Evolutionary conservation across 2,329 filamentous ascomycete genomes (phyloP).

Genomic region (Incumbomyces lentus): DNA sequence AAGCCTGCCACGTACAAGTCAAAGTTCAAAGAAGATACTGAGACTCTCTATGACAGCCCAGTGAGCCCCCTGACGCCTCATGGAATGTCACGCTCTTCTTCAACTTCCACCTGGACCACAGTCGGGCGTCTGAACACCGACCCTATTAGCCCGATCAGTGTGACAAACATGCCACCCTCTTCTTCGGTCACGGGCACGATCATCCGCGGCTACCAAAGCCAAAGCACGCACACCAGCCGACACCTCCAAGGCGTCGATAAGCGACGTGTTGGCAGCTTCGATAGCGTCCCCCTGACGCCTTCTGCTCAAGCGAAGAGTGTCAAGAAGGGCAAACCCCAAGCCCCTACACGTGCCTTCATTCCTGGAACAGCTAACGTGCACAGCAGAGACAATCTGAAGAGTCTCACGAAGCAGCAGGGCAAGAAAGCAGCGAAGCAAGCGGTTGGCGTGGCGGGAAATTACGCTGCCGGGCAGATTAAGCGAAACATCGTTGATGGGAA

Average conservation of each 20-base stretch:
- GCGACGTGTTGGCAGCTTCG: not conserved
- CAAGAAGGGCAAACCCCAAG: not conserved
- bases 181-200: conserved; percentile 1
- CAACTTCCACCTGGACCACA: conserved; percentile 1
- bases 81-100: not conserved
- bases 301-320: not conserved
- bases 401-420: not conserved
- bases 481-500: not conserved
- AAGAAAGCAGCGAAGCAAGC: not conserved
- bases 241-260: not conserved
- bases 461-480: conserved; percentile 1
- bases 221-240: not conserved
- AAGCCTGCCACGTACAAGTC: not conserved
- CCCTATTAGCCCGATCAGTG: conserved; percentile 4
- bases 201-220: not conserved
- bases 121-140: not conserved
- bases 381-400: not conserved
- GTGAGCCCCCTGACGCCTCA: not conserved
- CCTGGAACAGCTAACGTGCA: not conserved
- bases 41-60: not conserved
- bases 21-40: not conserved
- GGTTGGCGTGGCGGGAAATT: no score
- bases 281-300: not conserved
- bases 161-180: not conserved
- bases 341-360: not conserved